Percentiles rank a stretch among this genome's conserved stretches.
Conservation (phyloP, 2,329 filamentous ascomycete genomes). For the Pseudopyricularia javanii region DNA sequence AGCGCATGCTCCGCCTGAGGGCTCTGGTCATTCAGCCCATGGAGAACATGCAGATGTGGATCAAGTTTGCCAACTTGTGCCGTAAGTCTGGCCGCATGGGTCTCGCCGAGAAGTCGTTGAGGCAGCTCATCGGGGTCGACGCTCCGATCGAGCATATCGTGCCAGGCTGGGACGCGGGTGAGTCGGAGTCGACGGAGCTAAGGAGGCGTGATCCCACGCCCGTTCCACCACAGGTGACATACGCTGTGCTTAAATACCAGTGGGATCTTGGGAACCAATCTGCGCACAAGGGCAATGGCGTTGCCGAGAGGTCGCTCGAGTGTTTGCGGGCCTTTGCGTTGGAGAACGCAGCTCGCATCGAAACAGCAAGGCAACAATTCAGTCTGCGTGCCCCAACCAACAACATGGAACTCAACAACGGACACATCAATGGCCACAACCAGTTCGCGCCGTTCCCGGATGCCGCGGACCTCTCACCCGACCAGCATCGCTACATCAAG, state of each 20-base stretch:
- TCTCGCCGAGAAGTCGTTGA: conserved; percentile 87
- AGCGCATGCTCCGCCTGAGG: conserved; percentile 90
- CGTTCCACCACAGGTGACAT: conserved; percentile 68
- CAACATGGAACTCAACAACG: conserved; percentile 25
- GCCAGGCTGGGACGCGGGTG: conserved; percentile 35
- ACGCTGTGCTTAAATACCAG: conserved; percentile 94
- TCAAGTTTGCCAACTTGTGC: conserved; percentile 97
- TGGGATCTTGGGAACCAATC: conserved; percentile 72
- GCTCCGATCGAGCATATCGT: conserved; percentile 48
- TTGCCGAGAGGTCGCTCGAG: conserved; percentile 42
- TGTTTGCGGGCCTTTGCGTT: conserved; percentile 49
- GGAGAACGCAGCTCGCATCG: conserved; percentile 43
- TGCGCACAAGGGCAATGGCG: conserved; percentile 24
- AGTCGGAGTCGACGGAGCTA: neutral
- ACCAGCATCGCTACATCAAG: conserved; percentile 38
- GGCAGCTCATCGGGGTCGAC: conserved; percentile 71
- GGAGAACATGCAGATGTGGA: conserved; percentile 98
- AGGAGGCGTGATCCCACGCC: neutral
- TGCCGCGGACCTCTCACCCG: conserved; percentile 25
- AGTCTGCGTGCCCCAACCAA: conserved; percentile 28
- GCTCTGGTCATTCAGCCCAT: conserved; percentile 82
- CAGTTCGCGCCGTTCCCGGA: conserved; percentile 3
- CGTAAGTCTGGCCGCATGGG: conserved; percentile 92
- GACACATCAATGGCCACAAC: conserved; percentile 9
- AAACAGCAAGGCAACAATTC: conserved; percentile 38